phyloP scores from a whole-genome alignment of 1,284 basidiomycete species.

The Austropuccinia psidii region DNA sequence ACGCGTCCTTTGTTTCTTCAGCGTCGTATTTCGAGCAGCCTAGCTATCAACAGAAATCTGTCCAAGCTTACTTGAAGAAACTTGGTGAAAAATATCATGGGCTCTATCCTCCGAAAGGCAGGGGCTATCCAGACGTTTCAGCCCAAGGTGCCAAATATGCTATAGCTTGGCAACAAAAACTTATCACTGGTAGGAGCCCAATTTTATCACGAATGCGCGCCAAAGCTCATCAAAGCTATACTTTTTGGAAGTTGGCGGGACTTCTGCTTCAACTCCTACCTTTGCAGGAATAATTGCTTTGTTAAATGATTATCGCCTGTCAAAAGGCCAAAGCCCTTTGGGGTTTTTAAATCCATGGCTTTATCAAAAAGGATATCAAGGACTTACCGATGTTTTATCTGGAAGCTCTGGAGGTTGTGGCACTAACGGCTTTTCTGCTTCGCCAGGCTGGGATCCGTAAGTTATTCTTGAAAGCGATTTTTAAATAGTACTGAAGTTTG shows the following conservation, averaged over 20 bases:
- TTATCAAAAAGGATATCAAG: constrained; percentile 46
- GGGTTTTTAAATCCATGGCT: constrained; percentile 55
- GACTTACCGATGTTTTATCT: constrained; percentile 52
- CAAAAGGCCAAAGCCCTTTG: constrained; percentile 49
- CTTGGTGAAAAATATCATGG: constrained; percentile 40
- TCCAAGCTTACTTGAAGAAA: constrained; percentile 41
- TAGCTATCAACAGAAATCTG: constrained; percentile 41
- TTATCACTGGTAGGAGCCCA: constrained; percentile 15
- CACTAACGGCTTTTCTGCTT: constrained; percentile 4
- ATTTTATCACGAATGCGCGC: neutral
- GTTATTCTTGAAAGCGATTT: neutral
- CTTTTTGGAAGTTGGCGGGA: constrained; percentile 50
- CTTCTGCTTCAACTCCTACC: constrained; percentile 55
- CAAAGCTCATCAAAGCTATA: neutral
- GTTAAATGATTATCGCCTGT: constrained; percentile 55
- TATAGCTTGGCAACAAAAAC: constrained; percentile 26
- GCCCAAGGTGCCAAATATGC: constrained; percentile 43
- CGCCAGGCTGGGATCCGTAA: constrained; percentile 16
- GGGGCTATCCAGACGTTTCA: constrained; percentile 45
- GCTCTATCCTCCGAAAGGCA: constrained; percentile 43
- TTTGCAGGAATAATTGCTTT: constrained; percentile 54
- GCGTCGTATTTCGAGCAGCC: constrained; percentile 41
- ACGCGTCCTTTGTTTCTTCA: neutral
- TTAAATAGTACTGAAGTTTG: neutral
- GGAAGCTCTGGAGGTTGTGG: constrained; percentile 48